Percentiles rank a stretch among this genome's conserved stretches.
These are phyloP conservation scores for Alternaria triticimaculans DNA, from an alignment of 2,329 filamentous ascomycete genomes.

Conservation along the genomic window DNA sequence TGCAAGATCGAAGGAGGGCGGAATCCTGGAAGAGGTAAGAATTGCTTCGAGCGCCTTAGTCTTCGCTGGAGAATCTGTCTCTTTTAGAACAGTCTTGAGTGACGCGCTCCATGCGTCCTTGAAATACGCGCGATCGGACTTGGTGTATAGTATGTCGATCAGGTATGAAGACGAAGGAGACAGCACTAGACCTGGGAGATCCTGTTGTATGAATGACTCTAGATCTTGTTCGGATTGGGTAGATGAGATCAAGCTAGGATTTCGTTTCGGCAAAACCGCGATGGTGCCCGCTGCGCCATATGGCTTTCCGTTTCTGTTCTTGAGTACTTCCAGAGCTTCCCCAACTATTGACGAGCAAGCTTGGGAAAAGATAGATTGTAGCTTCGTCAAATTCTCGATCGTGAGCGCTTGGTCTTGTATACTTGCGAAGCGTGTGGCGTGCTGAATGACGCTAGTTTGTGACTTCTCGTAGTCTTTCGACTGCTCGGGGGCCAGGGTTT, in stretches of 20 bases:
- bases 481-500: constrained; percentile 79
- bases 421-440: constrained; percentile 71
- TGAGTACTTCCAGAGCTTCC: constrained; percentile 58
- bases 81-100: constrained; percentile 39
- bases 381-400: constrained; percentile 2
- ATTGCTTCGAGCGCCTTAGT: constrained; percentile 40
- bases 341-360: constrained; percentile 54
- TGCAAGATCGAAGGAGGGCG: constrained; percentile 44
- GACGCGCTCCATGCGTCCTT: constrained; percentile 38
- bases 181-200: constrained; percentile 65
- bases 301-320: constrained; percentile 67
- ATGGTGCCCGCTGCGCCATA: constrained; percentile 68
- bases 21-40: constrained; percentile 46
- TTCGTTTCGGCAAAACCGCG: constrained; percentile 58
- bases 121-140: constrained; percentile 39
- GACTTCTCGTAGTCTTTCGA: constrained; percentile 78
- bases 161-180: constrained; percentile 74
- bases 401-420: constrained; percentile 42
- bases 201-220: constrained; percentile 58
- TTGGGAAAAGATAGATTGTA: constrained; percentile 35
- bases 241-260: constrained; percentile 51
- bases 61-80: constrained; percentile 35
- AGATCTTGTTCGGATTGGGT: constrained; percentile 52
- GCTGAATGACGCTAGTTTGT: constrained; percentile 70
- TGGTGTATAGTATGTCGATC: constrained; percentile 67